phyloP scores from a whole-genome alignment of 2,329 filamentous ascomycete genomes.

The Kalmusia sp. region DNA sequence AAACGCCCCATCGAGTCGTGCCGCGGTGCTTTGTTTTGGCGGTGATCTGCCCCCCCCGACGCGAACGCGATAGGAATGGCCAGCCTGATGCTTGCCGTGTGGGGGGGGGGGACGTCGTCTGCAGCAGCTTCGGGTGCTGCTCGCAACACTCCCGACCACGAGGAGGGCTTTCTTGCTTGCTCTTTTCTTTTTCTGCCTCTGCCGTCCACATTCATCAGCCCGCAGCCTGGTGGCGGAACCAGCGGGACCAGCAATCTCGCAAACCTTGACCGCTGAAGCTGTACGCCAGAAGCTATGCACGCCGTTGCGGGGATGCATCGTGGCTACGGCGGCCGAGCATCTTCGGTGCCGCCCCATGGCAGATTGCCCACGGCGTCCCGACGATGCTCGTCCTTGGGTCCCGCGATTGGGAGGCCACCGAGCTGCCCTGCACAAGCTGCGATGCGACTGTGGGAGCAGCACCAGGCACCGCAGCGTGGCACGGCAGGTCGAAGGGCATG shows the following conservation, averaged over 20 bases:
- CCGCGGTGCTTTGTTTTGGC: conserved; percentile 19
- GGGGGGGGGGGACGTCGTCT: conserved; percentile 1
- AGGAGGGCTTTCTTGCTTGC: background rate
- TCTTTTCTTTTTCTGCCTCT: no score
- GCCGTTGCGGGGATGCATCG: conserved; percentile 13
- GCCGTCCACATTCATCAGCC: background rate
- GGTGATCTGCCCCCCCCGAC: conserved; percentile 11
- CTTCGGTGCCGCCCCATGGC: conserved; percentile 21
- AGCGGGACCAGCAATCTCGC: background rate
- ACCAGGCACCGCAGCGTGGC: conserved; percentile 26
- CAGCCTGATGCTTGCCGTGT: conserved; percentile 4
- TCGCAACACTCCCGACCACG: no score
- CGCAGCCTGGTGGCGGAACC: no score
- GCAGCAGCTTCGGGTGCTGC: background rate
- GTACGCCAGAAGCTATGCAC: conserved; percentile 21
- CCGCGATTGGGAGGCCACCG: conserved; percentile 19
- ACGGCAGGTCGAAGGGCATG: conserved; percentile 40
- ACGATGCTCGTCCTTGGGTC: conserved; percentile 33
- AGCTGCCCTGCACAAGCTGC: conserved; percentile 33
- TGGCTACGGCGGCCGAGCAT: conserved; percentile 22
- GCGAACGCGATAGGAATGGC: conserved; percentile 3
- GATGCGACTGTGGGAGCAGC: conserved; percentile 30
- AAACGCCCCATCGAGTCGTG: conserved; percentile 20
- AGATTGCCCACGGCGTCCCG: conserved; percentile 18
- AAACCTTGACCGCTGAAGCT: conserved; percentile 17